Evolutionary conservation across 225 moss, liverwort and hornwort genomes (phyloP).

Genomic region (Pseudoscleropodium purum): DNA sequence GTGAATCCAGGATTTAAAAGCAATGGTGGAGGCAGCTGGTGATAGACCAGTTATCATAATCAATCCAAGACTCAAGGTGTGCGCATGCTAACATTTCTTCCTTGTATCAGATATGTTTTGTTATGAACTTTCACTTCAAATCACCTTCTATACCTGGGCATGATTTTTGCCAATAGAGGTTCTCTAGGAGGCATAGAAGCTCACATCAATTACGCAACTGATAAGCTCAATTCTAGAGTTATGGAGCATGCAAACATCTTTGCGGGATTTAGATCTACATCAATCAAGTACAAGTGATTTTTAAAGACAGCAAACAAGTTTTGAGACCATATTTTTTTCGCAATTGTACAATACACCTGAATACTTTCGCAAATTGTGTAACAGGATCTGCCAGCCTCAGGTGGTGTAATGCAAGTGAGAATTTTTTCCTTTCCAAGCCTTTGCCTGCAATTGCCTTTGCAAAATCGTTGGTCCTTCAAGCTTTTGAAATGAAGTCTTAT

Average conservation of each 20-base stretch:
- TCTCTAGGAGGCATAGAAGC: neutral
- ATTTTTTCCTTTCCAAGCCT: neutral
- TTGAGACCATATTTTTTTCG: neutral
- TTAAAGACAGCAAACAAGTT: neutral
- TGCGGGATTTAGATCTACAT: neutral
- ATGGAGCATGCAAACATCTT: neutral
- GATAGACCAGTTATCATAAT: conserved; percentile 76
- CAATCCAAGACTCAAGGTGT: conserved; percentile 81
- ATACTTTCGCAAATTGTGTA: neutral
- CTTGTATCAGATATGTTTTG: neutral
- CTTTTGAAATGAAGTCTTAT: neutral
- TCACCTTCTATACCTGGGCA: neutral
- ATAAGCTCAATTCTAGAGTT: neutral
- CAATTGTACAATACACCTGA: neutral
- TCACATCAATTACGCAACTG: neutral
- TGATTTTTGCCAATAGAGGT: neutral
- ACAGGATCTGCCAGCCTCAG: conserved; percentile 74
- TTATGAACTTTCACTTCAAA: neutral
- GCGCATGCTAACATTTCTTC: neutral
- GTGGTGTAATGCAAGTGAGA: conserved; percentile 78
- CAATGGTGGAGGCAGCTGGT: conserved; percentile 88
- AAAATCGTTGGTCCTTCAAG: neutral
- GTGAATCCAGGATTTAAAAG: conserved; percentile 60
- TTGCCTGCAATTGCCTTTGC: neutral
- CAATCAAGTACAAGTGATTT: neutral